Base-by-base conservation (phyloP, 306 rosid genomes). In the Dryas alaskensis region DNA sequence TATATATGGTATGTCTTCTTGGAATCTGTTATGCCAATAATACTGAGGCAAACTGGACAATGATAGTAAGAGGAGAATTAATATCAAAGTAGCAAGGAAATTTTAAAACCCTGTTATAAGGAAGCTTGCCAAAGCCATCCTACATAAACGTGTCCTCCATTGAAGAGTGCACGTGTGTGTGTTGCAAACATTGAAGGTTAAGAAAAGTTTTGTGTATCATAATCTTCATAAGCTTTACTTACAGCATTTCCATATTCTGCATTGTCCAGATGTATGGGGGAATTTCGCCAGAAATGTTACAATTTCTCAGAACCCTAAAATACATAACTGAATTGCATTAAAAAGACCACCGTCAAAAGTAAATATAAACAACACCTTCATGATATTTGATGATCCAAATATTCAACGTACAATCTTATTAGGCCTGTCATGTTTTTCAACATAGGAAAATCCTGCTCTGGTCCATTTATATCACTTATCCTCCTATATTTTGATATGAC, bases 221-320 rank as follows among this genome's bases (percentile, higher is more conserved):
- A 16, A 65, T 57, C 52, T 60, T 46, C 31, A 76, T 57, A 78
- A 9, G 67, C 75, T 57, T 73, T 73, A 86, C 96, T 89, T 79
- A 93, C 98, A 93, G 47, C 86, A 83, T 72, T 25, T 71, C 73
- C 68, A 85, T 70, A 6, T 2, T n/a, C 80, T 45, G 69, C 85
- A 78, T 52, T 7, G 76, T 84, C 98, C 94, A 91, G 67, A 93
- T 55, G 78, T 88, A 85, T 55, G 85, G 55, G 43, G 98, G 96
- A 65, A 89, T 81, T 82, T 86, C 81, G 68, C 98, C 97, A 19
- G 85, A 82, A 78, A 93, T 86, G 69, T 91, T 87, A 74, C 98
- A 91, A 52, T 81, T 93, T 77, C 98, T 89, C 78, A 93, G 77
- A 79, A 89, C 78, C 92, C 98, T 93, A 66, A 46, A 74, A 67